phyloP scores from a whole-genome alignment of 345 rosid species.

The Eucalyptus erythrocorys region DNA sequence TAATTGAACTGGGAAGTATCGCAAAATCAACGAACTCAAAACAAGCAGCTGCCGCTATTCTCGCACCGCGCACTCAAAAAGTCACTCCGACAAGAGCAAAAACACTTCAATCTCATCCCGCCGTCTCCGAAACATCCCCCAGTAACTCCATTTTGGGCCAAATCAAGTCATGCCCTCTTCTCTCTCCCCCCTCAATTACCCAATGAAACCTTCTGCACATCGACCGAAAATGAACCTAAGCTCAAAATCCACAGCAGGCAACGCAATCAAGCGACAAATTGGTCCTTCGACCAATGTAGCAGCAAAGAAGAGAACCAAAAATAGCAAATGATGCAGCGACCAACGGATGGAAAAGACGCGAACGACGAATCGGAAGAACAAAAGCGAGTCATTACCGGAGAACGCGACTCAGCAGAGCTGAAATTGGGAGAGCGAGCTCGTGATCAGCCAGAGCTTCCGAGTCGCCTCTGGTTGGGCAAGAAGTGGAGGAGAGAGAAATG shows the following conservation, averaged over 20 bases:
- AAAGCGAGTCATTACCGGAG: background rate
- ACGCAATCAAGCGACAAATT: background rate
- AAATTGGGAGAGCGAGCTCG: background rate
- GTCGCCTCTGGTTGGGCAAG: background rate
- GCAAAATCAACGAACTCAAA: background rate
- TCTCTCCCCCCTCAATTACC: background rate
- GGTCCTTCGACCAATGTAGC: background rate
- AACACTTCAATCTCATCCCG: background rate
- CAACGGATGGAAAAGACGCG: background rate
- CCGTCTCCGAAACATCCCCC: background rate
- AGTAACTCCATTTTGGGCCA: background rate
- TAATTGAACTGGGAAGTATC: background rate
- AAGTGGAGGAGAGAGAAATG: background rate
- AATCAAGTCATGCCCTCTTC: background rate
- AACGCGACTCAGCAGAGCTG: background rate
- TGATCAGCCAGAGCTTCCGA: background rate
- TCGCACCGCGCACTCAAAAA: background rate
- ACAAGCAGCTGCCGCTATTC: fast-evolving
- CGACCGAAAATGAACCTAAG: background rate
- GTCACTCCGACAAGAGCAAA: background rate
- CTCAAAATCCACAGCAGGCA: background rate
- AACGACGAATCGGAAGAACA: background rate
- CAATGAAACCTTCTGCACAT: background rate
- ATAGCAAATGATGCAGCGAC: background rate
- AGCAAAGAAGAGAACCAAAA: background rate